These are phyloP conservation scores for Gilbertella persicaria DNA, from an alignment of 371 early-diverging fungal genomes.

Conservation along the genomic window DNA sequence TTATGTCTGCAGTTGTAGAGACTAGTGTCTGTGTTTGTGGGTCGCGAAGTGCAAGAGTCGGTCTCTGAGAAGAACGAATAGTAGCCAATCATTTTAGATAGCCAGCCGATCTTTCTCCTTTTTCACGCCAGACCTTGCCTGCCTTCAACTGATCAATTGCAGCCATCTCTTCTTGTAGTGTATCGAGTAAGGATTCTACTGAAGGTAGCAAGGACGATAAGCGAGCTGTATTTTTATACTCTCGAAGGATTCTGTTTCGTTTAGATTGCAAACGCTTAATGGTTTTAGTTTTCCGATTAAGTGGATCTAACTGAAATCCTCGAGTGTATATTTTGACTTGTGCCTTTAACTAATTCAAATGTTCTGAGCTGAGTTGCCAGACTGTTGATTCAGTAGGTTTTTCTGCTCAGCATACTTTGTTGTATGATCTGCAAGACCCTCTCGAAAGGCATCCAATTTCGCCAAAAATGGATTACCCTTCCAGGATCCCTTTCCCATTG, in stretches of 20 bases:
- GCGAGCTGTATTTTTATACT: neutral
- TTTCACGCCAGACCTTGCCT: conserved; percentile 1
- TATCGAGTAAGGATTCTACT: neutral
- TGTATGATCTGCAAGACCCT: neutral
- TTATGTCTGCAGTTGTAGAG: neutral
- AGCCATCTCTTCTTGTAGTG: neutral
- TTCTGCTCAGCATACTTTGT: too few relatives aligned
- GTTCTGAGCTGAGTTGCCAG: neutral
- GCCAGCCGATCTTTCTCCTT: conserved; percentile 6
- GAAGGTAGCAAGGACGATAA: neutral
- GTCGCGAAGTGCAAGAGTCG: neutral
- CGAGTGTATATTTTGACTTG: neutral
- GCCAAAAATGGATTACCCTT: conserved; percentile 1
- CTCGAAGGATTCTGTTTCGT: conserved; percentile 1
- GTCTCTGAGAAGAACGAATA: neutral
- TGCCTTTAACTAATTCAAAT: conserved; percentile 1
- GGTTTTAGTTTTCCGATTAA: neutral
- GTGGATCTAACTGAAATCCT: neutral
- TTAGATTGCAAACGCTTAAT: neutral
- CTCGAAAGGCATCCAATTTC: neutral
- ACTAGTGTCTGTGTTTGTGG: neutral
- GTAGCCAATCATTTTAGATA: neutral
- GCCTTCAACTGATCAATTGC: neutral
- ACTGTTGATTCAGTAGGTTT: neutral
- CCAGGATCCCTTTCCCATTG: conserved; percentile 4